Evolutionary conservation across 768 basidiomycete genomes (phyloP), one percentile per base, ranked within the genome.

Genomic region (Suillus subluteus): DNA sequence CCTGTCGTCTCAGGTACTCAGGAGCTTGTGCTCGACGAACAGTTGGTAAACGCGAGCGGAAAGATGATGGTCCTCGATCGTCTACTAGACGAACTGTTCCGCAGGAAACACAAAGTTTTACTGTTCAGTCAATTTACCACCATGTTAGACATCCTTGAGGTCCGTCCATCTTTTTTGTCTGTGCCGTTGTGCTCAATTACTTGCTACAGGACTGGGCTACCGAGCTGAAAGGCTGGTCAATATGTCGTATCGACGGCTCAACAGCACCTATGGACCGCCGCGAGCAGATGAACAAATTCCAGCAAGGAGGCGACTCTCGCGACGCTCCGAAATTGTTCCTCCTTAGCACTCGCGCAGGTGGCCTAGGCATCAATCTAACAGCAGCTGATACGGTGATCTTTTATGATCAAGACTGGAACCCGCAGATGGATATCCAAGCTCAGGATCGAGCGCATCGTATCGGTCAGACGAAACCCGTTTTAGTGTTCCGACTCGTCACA

Each of bases 41-140:
- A 96, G 71, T 82, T 98, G 40, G 87, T 96, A 32, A 89, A 91
- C 65, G 88, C 88, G 0, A 95, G 92, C 65, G 98, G 98, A 21
- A 99, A 99, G 83, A 99, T 99, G 97, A 91, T 99, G 84, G 81
- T 99, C 3, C 86, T 99, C 0, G 93, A 98, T 68, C 87, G 96
- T 7, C 81, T 99, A 11, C 84, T 99, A 9, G 87, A 87, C 40
- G 95, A 90, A 65, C 79, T 99, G 38, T 94, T 99, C 78, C 82
- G 80, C 46, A 80, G 89, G 3, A 86, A 84, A 9, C 96, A 97
- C 78, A 97, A 95, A 74, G 92, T 94, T 0, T 79, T 96, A n/a
- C 73, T 92, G 15, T 93, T 92, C 78, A 94, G 92, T 65, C 97
- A 99, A 78, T 99, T 99, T 78, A 96, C 92, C 56, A 95, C 91